These are phyloP conservation scores for Euphorbia pulcherrima DNA, from an alignment of 345 rosid genomes.

Conservation along the genomic window DNA sequence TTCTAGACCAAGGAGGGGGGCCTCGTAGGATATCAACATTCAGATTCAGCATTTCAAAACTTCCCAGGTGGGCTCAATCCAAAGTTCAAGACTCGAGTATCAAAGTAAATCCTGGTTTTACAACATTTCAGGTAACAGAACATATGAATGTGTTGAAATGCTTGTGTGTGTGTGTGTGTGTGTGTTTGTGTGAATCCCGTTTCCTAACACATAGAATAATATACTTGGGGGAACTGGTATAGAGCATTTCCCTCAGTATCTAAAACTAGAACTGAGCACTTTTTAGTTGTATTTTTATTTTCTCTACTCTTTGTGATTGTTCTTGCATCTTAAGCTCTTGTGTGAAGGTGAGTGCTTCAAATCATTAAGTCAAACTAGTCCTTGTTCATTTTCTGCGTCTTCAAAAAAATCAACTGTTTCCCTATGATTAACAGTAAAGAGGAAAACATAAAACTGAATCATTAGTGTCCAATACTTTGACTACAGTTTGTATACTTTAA, in stretches of 20 bases:
- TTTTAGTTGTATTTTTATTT: not conserved
- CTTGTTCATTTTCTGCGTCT: not conserved
- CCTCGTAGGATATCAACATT: slow-evolving; percentile 53
- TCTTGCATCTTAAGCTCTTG: not conserved
- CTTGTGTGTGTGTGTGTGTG: no score
- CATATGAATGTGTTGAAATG: no score
- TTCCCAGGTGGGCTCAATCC: slow-evolving; percentile 84
- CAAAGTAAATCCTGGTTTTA: slow-evolving; percentile 32
- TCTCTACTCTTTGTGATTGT: not conserved
- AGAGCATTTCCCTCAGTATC: not conserved
- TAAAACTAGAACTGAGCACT: not conserved
- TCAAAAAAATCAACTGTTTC: not conserved
- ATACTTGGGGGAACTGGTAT: not conserved
- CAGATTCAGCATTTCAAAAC: slow-evolving; percentile 70
- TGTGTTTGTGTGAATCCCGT: no score
- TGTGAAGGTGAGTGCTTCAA: not conserved
- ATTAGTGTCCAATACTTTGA: not conserved
- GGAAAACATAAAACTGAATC: not conserved
- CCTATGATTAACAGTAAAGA: not conserved
- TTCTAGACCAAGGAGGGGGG: slow-evolving; percentile 26
- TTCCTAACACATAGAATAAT: no score
- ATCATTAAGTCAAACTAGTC: not conserved
- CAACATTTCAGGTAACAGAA: slow-evolving; percentile 45
- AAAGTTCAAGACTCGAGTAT: slow-evolving; percentile 41
- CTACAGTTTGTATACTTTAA: not conserved